phyloP scores from a whole-genome alignment of 495 filamentous ascomycete genomes.

The Physcia stellaris region DNA sequence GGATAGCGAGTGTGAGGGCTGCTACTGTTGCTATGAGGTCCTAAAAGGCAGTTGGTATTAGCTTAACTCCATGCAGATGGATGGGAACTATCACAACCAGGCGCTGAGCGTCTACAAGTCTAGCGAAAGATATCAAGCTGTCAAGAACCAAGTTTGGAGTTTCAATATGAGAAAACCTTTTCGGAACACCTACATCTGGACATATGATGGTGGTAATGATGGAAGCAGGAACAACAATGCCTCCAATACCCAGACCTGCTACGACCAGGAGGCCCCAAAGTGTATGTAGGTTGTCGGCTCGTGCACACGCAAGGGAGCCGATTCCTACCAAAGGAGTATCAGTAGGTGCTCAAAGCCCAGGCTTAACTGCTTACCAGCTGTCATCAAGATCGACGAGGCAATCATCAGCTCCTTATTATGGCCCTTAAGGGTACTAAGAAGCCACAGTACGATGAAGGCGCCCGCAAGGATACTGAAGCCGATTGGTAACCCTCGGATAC shows the following conservation, averaged over 20 bases:
- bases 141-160: too few species aligned
- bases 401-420: slow-evolving; percentile 52
- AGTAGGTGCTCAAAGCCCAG: neutral
- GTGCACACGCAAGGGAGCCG: slow-evolving; percentile 43
- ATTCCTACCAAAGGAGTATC: slow-evolving; percentile 31
- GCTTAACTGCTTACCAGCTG: slow-evolving; percentile 33
- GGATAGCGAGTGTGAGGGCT: slow-evolving; percentile 58
- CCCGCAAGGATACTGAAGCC: slow-evolving; percentile 50
- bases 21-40: slow-evolving; percentile 63
- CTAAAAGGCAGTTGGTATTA: too few species aligned
- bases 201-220: slow-evolving; percentile 65
- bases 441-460: slow-evolving; percentile 45
- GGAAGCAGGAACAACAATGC: slow-evolving; percentile 57
- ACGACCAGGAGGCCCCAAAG: slow-evolving; percentile 50
- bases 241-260: slow-evolving; percentile 57
- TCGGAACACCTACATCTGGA: slow-evolving; percentile 34
- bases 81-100: too few species aligned
- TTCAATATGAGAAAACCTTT: neutral
- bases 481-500: slow-evolving; percentile 51
- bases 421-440: slow-evolving; percentile 47
- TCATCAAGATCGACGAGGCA: slow-evolving; percentile 50
- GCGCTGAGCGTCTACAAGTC: too few species aligned
- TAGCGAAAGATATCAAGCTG: too few species aligned
- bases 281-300: slow-evolving; percentile 42
- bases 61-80: too few species aligned